Evolutionary conservation across 306 rosid species (phyloP).

Genomic region (Citrullus colocynthis): DNA sequence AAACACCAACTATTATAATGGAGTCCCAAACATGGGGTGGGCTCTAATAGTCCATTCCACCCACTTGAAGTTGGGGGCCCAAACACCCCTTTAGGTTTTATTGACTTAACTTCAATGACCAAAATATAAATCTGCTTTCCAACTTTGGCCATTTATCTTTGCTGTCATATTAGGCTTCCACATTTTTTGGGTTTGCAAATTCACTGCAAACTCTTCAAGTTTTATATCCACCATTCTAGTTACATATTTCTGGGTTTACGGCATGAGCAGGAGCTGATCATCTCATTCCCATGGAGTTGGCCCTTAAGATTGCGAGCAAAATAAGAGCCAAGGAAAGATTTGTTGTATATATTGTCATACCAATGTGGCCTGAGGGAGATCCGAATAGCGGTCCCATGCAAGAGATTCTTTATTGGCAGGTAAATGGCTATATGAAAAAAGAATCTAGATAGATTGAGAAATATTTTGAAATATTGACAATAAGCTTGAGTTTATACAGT

Average conservation of each 20-base stretch:
- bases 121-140: background rate
- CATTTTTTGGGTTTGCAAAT: background rate
- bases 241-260: background rate
- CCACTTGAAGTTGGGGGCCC: no score
- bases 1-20: no score
- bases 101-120: background rate
- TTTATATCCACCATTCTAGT: constrained; percentile 8
- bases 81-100: background rate
- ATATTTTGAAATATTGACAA: background rate
- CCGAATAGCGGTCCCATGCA: constrained; percentile 66
- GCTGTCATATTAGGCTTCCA: background rate
- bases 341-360: constrained; percentile 66
- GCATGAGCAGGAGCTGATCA: constrained; percentile 77
- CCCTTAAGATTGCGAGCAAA: constrained; percentile 74
- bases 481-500: background rate
- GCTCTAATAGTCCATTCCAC: no score
- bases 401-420: constrained; percentile 99
- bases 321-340: constrained; percentile 81
- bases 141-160: background rate
- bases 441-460: background rate
- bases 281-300: constrained; percentile 95
- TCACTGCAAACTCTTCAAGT: background rate
- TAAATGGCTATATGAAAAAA: constrained; percentile 12
- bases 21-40: no score
- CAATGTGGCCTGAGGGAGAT: constrained; percentile 99